Evolutionary conservation across 2,329 filamentous ascomycete genomes (phyloP).

Genomic region (Penicillium sp.): DNA sequence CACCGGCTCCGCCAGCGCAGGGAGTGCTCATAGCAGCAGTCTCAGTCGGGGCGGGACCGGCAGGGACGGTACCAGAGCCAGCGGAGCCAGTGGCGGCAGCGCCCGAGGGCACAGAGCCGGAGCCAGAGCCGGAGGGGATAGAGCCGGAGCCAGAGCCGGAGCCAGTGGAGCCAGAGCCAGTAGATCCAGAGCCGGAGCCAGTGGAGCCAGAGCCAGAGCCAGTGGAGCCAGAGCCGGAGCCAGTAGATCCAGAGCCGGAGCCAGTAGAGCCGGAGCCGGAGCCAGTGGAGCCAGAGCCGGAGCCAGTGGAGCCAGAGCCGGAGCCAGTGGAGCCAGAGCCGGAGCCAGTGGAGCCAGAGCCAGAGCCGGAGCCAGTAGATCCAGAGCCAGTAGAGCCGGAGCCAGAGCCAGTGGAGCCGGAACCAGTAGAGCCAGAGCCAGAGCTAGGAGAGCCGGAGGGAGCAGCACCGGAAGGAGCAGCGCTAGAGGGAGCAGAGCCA

Average conservation of each 20-base stretch:
- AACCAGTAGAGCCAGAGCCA: conserved; percentile 5
- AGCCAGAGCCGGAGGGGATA: not conserved
- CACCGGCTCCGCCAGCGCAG: not conserved
- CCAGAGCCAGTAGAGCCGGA: conserved; percentile 4
- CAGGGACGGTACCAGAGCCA: not conserved
- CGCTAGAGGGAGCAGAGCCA: conserved; percentile 5
- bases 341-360: not conserved
- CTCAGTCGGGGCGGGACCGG: conserved; percentile 9
- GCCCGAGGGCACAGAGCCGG: not conserved
- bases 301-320: conserved; percentile 7
- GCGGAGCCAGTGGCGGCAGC: conserved; percentile 8
- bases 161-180: not conserved
- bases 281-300: conserved; percentile 4
- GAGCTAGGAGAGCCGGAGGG: not conserved
- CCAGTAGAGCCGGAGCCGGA: not conserved
- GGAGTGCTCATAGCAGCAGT: conserved; percentile 2
- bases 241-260: conserved; percentile 6
- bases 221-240: conserved; percentile 5
- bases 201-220: not conserved
- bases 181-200: not conserved
- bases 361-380: not conserved
- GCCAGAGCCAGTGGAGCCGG: too few relatives aligned
- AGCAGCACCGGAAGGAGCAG: conserved; percentile 7
- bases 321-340: not conserved
- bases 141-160: conserved; percentile 5